Conservation (phyloP, 2,329 filamentous ascomycete genomes). For the Fusarium virguliforme region DNA sequence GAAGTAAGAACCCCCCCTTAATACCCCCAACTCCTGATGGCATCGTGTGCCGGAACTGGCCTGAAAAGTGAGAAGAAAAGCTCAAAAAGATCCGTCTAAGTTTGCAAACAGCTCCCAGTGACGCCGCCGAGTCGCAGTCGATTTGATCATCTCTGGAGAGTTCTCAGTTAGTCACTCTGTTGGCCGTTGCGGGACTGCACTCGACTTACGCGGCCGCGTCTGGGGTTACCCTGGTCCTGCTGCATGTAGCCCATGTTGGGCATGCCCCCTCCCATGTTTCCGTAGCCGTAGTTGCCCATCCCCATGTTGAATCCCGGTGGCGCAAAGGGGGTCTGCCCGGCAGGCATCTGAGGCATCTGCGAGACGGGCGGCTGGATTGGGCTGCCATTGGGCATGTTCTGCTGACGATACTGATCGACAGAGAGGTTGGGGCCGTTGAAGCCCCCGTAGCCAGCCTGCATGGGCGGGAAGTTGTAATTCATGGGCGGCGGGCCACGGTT, state of each 20-base stretch:
- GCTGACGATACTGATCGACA: constrained; percentile 71
- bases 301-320: constrained; percentile 68
- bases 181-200: constrained; percentile 32
- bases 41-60: constrained; percentile 43
- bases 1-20: constrained; percentile 37
- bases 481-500: constrained; percentile 68
- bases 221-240: constrained; percentile 70
- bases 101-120: constrained; percentile 29
- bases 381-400: constrained; percentile 66
- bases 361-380: constrained; percentile 66
- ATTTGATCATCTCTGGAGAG: constrained; percentile 51
- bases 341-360: constrained; percentile 62
- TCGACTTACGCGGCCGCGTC: constrained; percentile 72
- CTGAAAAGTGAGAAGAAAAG: constrained; percentile 41
- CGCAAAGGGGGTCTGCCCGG: constrained; percentile 62
- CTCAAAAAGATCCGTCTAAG: constrained; percentile 42
- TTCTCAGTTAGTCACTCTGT: constrained; percentile 47
- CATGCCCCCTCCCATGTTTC: constrained; percentile 61
- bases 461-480: constrained; percentile 70
- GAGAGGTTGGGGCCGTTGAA: constrained; percentile 66
- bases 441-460: constrained; percentile 71
- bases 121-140: constrained; percentile 27
- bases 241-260: constrained; percentile 67
- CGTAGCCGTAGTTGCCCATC: constrained; percentile 64
- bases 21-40: constrained; percentile 47